Evolutionary conservation across 257 asterid species (phyloP).

Genomic region (Fraxinus cuspidata): DNA sequence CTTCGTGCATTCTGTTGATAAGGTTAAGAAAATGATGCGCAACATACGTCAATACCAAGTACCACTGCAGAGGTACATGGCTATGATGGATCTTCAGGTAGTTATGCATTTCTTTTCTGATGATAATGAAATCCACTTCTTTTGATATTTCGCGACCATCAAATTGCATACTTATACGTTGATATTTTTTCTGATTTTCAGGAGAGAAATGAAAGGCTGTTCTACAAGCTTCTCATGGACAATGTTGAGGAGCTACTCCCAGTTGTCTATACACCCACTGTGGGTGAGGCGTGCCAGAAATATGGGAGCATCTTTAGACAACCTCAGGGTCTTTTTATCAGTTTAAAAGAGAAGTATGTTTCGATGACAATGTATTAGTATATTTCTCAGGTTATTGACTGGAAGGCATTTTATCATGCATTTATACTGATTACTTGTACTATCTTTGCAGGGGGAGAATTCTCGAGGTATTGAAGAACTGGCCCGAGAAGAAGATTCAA

Average conservation of each 20-base stretch:
- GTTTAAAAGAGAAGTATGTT: slow-evolving; percentile 65
- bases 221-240: slow-evolving; percentile 74
- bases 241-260: slow-evolving; percentile 79
- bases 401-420: slow-evolving; percentile 18
- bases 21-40: slow-evolving; percentile 61
- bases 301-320: slow-evolving; percentile 72
- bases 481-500: slow-evolving; percentile 70
- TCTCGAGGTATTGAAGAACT: slow-evolving; percentile 67
- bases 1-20: not conserved
- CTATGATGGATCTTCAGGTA: slow-evolving; percentile 92
- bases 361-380: not conserved
- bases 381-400: slow-evolving; percentile 1
- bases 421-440: slow-evolving; percentile 25
- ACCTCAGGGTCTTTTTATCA: slow-evolving; percentile 76
- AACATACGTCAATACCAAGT: slow-evolving; percentile 63
- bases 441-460: slow-evolving; percentile 55
- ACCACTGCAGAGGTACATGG: slow-evolving; percentile 76
- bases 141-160: not conserved
- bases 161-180: not conserved
- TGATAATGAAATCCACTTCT: not conserved
- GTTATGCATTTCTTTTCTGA: not conserved
- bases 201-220: slow-evolving; percentile 68
- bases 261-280: slow-evolving; percentile 73
- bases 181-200: slow-evolving; percentile 29
- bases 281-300: slow-evolving; percentile 80